A percentile compares a stretch with the other conserved stretches of the same genome.
Evolutionary conservation across 169 alveolate genomes (phyloP).

Genomic region (Plasmodium gaboni): DNA sequence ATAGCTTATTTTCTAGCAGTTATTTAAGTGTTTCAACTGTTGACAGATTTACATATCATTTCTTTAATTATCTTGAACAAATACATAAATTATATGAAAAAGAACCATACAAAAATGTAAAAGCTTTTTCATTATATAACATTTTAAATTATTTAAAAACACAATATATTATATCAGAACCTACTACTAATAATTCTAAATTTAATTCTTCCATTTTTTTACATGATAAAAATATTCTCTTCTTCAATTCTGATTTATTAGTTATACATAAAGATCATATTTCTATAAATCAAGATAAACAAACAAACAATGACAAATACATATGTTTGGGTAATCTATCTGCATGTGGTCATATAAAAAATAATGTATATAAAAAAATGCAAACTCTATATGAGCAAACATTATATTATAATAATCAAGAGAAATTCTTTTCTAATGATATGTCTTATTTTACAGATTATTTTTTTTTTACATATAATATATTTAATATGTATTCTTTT

Average conservation of each 20-base stretch:
- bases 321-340: conserved; percentile 39
- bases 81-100: conserved; percentile 62
- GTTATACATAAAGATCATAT: conserved; percentile 19
- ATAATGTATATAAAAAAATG: conserved; percentile 29
- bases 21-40: conserved; percentile 84
- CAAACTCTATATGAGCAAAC: conserved; percentile 16
- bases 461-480: conserved; percentile 10
- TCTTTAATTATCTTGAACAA: conserved; percentile 73
- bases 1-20: conserved; percentile 81
- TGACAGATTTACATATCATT: conserved; percentile 82
- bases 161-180: conserved; percentile 44
- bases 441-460: conserved; percentile 37
- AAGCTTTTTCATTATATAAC: conserved; percentile 33
- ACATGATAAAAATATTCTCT: conserved; percentile 56
- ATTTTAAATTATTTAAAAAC: conserved; percentile 71
- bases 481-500: background rate
- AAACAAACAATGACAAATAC: background rate
- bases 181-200: conserved; percentile 47
- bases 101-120: conserved; percentile 62
- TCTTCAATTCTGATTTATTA: conserved; percentile 39
- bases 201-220: conserved; percentile 42
- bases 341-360: conserved; percentile 63
- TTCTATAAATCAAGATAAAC: background rate
- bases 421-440: background rate
- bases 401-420: conserved; percentile 15